A percentile compares a stretch with the other conserved stretches of the same genome.
These are phyloP conservation scores for Sporothrix inflata DNA, from an alignment of 2,329 filamentous ascomycete species.

Conservation along the genomic window DNA sequence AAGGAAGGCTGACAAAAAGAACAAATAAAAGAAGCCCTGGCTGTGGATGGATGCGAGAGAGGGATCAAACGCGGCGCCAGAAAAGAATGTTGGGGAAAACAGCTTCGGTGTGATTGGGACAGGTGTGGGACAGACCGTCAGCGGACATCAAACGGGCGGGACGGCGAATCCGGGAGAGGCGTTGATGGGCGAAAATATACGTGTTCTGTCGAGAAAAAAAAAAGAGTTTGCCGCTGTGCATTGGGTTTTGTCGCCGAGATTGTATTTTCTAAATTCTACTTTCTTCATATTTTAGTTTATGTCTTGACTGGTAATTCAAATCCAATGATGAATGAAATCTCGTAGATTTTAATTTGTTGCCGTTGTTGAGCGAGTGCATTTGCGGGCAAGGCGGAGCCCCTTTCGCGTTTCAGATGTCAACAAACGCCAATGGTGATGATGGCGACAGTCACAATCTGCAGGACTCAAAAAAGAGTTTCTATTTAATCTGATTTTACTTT, in stretches of 20 bases:
- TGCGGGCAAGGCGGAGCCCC: background rate
- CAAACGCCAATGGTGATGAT: background rate
- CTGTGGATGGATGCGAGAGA: background rate
- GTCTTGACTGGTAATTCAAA: too few species aligned
- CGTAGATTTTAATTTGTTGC: too few species aligned
- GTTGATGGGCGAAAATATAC: too few species aligned
- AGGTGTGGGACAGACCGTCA: background rate
- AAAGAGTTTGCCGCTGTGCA: too few species aligned
- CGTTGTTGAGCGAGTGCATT: background rate
- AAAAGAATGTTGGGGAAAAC: background rate
- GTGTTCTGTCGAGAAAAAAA: too few species aligned
- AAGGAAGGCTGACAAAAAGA: background rate
- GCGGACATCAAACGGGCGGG: background rate
- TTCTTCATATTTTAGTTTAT: too few species aligned
- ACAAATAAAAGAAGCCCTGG: background rate
- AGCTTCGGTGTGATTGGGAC: background rate
- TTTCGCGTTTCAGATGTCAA: background rate
- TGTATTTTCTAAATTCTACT: too few species aligned
- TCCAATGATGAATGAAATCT: too few species aligned
- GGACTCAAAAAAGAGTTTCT: too few species aligned
- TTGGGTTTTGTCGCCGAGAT: too few species aligned
- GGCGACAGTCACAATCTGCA: too few species aligned
- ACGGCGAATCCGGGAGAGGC: background rate
- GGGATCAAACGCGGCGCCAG: background rate
- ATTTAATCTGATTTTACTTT: too few species aligned